phyloP scores from a whole-genome alignment of 2,329 filamentous ascomycete genomes.

The Aspergillus ibericus region DNA sequence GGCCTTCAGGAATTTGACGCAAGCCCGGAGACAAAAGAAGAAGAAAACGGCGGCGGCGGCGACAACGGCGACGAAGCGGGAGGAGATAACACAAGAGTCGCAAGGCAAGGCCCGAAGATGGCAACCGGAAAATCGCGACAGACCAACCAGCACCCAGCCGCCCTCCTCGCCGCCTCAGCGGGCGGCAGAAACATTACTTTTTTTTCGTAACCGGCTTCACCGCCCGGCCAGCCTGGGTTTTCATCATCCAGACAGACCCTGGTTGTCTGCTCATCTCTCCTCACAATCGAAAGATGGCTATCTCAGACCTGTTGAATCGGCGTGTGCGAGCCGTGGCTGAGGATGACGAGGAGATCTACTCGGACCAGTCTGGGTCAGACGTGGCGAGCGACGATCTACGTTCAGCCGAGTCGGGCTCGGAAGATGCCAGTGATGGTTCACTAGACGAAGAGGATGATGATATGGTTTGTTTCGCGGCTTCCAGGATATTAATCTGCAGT shows the following conservation, averaged over 20 bases:
- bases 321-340: slow-evolving; percentile 43
- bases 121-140: not conserved
- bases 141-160: not conserved
- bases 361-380: slow-evolving; percentile 28
- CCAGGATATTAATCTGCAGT: not conserved
- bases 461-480: slow-evolving; percentile 1
- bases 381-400: slow-evolving; percentile 18
- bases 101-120: not conserved
- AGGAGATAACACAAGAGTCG: not conserved
- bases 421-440: slow-evolving; percentile 12
- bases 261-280: not conserved
- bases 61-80: too few relatives aligned
- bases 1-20: not conserved
- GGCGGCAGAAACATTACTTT: not conserved
- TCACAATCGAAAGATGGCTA: slow-evolving; percentile 32
- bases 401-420: slow-evolving; percentile 17
- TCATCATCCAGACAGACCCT: not conserved
- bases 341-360: slow-evolving; percentile 44
- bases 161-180: not conserved
- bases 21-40: not conserved
- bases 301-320: slow-evolving; percentile 41
- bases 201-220: not conserved
- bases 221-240: not conserved
- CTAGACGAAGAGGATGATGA: slow-evolving; percentile 12
- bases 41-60: not conserved